These are phyloP conservation scores for Beauveria caledonica DNA, from an alignment of 2,329 filamentous ascomycete species.

Conservation along the genomic window DNA sequence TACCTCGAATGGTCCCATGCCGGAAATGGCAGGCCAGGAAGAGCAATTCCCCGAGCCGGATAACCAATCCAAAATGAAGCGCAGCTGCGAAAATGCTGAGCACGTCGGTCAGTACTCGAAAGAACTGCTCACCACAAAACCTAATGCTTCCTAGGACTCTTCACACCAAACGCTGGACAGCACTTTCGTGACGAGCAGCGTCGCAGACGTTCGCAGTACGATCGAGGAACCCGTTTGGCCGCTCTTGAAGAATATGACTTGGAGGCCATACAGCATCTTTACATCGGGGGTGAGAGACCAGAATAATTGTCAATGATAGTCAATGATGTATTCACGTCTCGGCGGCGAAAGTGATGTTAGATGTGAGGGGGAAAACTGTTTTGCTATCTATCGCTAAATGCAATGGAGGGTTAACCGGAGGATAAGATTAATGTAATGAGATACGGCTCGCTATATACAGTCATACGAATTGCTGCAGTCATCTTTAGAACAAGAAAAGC, in stretches of 20 bases:
- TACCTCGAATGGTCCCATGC: slow-evolving; percentile 39
- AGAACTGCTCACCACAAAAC: neutral
- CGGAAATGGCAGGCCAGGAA: slow-evolving; percentile 57
- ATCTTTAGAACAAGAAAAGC: neutral
- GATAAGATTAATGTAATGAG: slow-evolving; percentile 1
- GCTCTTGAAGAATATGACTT: slow-evolving; percentile 56
- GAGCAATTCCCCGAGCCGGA: slow-evolving; percentile 70
- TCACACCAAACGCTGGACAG: slow-evolving; percentile 69
- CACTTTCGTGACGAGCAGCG: slow-evolving; percentile 68
- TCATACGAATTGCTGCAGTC: neutral
- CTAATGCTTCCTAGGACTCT: slow-evolving; percentile 50
- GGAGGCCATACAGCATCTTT: slow-evolving; percentile 35
- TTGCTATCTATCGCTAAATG: slow-evolving; percentile 11
- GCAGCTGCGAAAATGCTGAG: slow-evolving; percentile 79
- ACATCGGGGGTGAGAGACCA: slow-evolving; percentile 16
- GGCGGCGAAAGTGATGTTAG: neutral
- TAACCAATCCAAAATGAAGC: slow-evolving; percentile 79
- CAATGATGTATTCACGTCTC: slow-evolving; percentile 7
- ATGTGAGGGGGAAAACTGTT: neutral
- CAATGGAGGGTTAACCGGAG: neutral
- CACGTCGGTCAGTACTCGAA: slow-evolving; percentile 58
- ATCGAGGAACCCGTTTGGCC: slow-evolving; percentile 69
- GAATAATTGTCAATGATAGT: neutral
- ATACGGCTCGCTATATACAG: slow-evolving; percentile 7
- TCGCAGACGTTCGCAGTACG: slow-evolving; percentile 67